These are phyloP conservation scores for Sporopachydermia lactativora DNA, from an alignment of 805 yeast species.

Conservation along the genomic window DNA sequence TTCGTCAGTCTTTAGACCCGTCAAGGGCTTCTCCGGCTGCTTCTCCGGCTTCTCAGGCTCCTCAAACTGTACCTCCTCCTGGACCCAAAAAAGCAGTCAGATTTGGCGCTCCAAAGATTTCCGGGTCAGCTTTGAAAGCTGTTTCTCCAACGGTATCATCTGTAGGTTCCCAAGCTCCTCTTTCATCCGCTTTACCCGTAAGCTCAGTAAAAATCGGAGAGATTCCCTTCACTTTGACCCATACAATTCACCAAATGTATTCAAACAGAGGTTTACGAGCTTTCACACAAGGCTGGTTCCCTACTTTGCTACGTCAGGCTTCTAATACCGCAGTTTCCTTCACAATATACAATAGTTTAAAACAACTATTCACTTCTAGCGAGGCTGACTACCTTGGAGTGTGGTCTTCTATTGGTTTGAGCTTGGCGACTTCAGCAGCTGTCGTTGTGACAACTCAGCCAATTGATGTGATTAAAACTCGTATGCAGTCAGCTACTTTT, in stretches of 20 bases:
- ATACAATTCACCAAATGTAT: slow-evolving; percentile 53
- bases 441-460: slow-evolving; percentile 80
- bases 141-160: neutral
- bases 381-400: slow-evolving; percentile 21
- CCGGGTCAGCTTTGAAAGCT: slow-evolving; percentile 2
- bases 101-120: slow-evolving; percentile 7
- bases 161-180: neutral
- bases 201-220: neutral
- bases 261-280: slow-evolving; percentile 60
- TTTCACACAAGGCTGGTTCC: slow-evolving; percentile 66
- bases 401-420: slow-evolving; percentile 25
- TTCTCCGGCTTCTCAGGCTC: slow-evolving; percentile 4
- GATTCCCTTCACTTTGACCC: slow-evolving; percentile 8
- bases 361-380: slow-evolving; percentile 49
- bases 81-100: slow-evolving; percentile 11
- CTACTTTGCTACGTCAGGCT: slow-evolving; percentile 73
- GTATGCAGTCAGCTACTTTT: slow-evolving; percentile 47
- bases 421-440: slow-evolving; percentile 53
- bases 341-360: slow-evolving; percentile 64
- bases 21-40: slow-evolving; percentile 13
- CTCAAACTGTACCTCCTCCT: neutral
- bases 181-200: neutral
- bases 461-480: slow-evolving; percentile 71
- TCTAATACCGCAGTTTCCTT: slow-evolving; percentile 73
- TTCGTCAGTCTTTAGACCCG: slow-evolving; percentile 16